Evolutionary conservation across 768 basidiomycete species (phyloP), one percentile per base, ranked within the genome.

Genomic region (Phanerochaete sordida): DNA sequence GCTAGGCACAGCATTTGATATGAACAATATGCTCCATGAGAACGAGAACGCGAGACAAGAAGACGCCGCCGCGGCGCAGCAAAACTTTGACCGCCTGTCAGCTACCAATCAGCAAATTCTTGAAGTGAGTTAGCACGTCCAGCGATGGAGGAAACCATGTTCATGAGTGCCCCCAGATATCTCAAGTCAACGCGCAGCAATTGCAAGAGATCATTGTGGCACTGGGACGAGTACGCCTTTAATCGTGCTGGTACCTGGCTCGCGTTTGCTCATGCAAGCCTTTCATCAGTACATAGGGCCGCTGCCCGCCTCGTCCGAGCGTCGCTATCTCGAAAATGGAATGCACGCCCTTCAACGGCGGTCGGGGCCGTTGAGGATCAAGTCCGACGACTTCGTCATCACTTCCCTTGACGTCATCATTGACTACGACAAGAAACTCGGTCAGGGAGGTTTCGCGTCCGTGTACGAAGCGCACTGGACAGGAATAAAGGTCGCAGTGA

Each of bases 351-450:
- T 62, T 28, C 56, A 50, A 13, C 47, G 50, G 11, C 56, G 55
- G n/a, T 58, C 61, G 2, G 49, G 56, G 2, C 49, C 37, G 3
- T 21, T 47, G 26, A 39, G 51, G 8, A 16, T 47, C 39, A 23
- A 43, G 15, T 31, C 37, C 3, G 48, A 62, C 39, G 49, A n/a
- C 2, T 39, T 52, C 49, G 28, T 54, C 9, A 62, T 62, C 31
- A 57, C 61, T 1, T 52, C 55, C n/a, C 28, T 62, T 13, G 61
- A 62, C 39, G 56, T 62, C 56, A 48, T 62, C 35, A 39, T 62
- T n/a, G 37, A 58, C 27, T 49, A 51, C 27, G 49, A 49, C 24
- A 30, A 23, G 43, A 57, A 57, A 26, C 47, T 62, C n/a, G 61
- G 61, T 2, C 16, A 51, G 31, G 61, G 61, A 13, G 61, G 61